phyloP scores from a whole-genome alignment of 768 basidiomycete genomes.

The Rhizopogon sp. region DNA sequence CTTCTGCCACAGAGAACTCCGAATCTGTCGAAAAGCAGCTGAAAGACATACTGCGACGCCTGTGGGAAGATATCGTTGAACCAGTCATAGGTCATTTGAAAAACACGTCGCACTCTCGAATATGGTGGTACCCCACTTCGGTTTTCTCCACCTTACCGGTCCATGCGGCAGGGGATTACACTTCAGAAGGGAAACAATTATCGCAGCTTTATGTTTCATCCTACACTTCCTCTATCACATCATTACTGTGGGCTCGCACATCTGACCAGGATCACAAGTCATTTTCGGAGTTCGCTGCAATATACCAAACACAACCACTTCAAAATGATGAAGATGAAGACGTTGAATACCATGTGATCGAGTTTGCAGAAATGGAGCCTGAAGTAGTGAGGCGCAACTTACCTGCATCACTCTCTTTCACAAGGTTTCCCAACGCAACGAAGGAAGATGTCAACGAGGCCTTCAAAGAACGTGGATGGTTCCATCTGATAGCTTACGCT shows the following conservation, averaged over 20 bases:
- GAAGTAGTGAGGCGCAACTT: not conserved
- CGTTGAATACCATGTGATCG: not conserved
- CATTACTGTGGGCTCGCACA: conserved; percentile 9
- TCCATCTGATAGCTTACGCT: conserved; percentile 18
- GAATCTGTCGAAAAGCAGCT: not conserved
- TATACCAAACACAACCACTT: conserved; percentile 2
- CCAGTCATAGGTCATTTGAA: conserved; percentile 2
- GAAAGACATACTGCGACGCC: not conserved
- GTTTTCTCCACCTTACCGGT: conserved; percentile 7
- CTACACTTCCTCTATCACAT: conserved; percentile 7
- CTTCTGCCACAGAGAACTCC: not conserved
- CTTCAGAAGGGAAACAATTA: not conserved
- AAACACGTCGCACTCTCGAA: not conserved
- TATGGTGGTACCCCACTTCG: conserved; percentile 11
- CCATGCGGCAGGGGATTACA: conserved; percentile 12
- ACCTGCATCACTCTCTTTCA: not conserved
- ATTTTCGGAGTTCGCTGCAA: not conserved
- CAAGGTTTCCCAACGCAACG: not conserved
- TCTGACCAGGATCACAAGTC: not conserved
- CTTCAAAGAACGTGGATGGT: conserved; percentile 8
- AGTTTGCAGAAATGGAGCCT: not conserved
- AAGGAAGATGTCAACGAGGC: not conserved
- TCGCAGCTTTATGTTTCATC: conserved; percentile 5
- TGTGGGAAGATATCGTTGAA: conserved; percentile 1
- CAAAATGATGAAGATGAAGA: not conserved